Evolutionary conservation across 2,329 filamentous ascomycete species (phyloP), one percentile per base, ranked within the genome.

Genomic region (Aspergillus tamarii): DNA sequence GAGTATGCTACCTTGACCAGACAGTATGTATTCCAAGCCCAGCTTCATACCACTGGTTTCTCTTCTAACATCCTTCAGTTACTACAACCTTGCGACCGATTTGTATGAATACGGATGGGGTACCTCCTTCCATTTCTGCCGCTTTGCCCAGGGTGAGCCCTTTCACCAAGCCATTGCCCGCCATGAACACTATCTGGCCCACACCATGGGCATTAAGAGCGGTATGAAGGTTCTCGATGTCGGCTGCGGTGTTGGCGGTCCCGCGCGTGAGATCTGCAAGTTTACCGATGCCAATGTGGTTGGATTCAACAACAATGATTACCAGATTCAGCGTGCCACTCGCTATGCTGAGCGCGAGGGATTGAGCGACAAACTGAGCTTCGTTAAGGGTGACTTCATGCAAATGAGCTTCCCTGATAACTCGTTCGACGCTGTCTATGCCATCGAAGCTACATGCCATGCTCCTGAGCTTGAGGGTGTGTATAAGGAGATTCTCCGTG

Each of bases 221-320:
- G 88, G 88, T 73, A 94, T 95, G 89, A 91, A 88, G 75, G 94
- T 98, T 21, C 85, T 99, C 34, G 95, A 99, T 75, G 95, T 99
- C 64, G 95, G 95, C 66, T 99, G 95, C 74, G 95, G 95, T 86
- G 93, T 98, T 61, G 95, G 95, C 73, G 95, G 95, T 54, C 95
- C 95, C 26, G 95, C 94, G 8, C 88, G 94, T 66, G 94, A 98
- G 84, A 98, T 99, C 73, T 92, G 92, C 82, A 96, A 96, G 82
- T 99, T 99, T 83, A 91, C 92, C 12, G 94, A 92, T 66, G 91
- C 88, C 72, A 93, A 97, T 73, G 87, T 98, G 67, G 90, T 93
- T 28, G 95, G 95, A 50, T 83, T 98, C 78, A 99, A 98, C 88
- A 98, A 97, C 88, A 98, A 98, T 81, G 93, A 97, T 83, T 99